Evolutionary conservation across 2,329 filamentous ascomycete genomes (phyloP), one percentile per base, ranked within the genome.

Genomic region (Fonsecaea pedrosoi): DNA sequence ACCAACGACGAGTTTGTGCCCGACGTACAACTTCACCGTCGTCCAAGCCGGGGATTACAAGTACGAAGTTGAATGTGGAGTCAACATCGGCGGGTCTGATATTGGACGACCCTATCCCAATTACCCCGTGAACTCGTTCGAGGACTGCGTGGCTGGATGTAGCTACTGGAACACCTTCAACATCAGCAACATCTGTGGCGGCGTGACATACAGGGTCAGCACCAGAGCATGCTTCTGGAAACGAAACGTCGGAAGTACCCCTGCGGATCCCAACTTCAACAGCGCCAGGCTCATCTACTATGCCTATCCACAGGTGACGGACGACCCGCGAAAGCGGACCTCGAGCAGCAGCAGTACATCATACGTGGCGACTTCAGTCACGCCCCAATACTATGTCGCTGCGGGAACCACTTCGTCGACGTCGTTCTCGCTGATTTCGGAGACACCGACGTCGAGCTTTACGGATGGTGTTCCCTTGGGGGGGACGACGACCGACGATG

Each of bases 1-100:
- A 21, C 64, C 66, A 8, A 68, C 62, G 12, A 66, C 69, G 3
- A 48, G 61, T 6, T 62, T 72, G 2, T 72, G 68, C 48, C 70
- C 70, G 12, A 61, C 62, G 15, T 72, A 72, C 55, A 70, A 72
- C 57, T 72, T 70, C 54, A 67, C 66, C 21, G 67, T 72, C 34
- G 48, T 70, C 13, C 58, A 66, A 34, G 63, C 65, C 34, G 64
- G 65, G 50, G n/a, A 15, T 13, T 65, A 61, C 35, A 58, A 69
- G 12, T 71, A 70, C 48, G 70, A 71, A 50, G 64, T 71, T 48
- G 70, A 66, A 42, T 71, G 70, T 38, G 70, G 66, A 34, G 62
- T 64, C 48, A 66, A 71, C 42, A 64, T 65, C 37, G 50, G 37
- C 18, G 70, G 70, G 10, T 60, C 58, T 18, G 68, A 71, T 48